A percentile compares a stretch with the other conserved stretches of the same genome.
phyloP scores from a whole-genome alignment of 2,329 filamentous ascomycete genomes.

The Amauroascus verrucosus region DNA sequence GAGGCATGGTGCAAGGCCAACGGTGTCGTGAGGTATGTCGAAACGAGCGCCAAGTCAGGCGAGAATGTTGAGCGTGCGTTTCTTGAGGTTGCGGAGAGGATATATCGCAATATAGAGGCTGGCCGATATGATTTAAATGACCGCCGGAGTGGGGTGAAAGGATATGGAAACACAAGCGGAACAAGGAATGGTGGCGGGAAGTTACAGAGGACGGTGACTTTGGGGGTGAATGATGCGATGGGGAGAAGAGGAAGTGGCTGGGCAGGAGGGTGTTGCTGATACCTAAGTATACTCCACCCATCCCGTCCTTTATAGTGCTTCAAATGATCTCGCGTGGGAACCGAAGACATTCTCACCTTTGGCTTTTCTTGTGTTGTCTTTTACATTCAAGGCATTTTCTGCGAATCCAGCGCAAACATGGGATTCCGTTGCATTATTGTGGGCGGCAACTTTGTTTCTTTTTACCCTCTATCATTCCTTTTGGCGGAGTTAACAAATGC shows the following conservation, averaged over 20 bases:
- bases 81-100: conserved; percentile 82
- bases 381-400: not conserved
- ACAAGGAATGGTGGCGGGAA: conserved; percentile 22
- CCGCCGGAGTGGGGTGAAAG: conserved; percentile 81
- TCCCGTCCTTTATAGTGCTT: no score
- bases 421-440: not conserved
- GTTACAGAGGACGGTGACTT: conserved; percentile 34
- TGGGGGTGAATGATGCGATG: conserved; percentile 41
- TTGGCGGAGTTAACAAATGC: not conserved
- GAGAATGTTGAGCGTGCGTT: conserved; percentile 92
- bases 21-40: conserved; percentile 83
- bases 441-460: not conserved
- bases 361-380: not conserved
- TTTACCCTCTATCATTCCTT: not conserved
- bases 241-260: conserved; percentile 31
- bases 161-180: conserved; percentile 35
- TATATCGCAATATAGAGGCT: conserved; percentile 93
- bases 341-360: not conserved
- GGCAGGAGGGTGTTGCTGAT: conserved; percentile 30
- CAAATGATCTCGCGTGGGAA: no score
- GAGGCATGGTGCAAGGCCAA: conserved; percentile 81
- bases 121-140: conserved; percentile 93
- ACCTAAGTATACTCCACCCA: not conserved
- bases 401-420: not conserved
- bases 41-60: conserved; percentile 91